Base-by-base conservation (phyloP, 352 stramenopile genomes). In the Phytophthora parvispora region DNA sequence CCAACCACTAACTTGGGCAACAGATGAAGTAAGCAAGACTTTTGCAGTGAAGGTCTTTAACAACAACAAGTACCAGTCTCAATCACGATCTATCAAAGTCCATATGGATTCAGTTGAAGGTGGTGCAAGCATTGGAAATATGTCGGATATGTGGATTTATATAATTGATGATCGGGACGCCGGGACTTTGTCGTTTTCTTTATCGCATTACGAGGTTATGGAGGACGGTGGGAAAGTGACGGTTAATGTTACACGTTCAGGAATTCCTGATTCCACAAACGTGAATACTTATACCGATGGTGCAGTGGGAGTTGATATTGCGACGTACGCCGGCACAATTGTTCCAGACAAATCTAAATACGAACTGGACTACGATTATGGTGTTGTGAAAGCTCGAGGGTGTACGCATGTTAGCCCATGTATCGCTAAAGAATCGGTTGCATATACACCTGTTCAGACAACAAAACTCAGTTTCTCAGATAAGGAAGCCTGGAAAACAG, bases 131-230 rank as follows among this genome's bases (percentile, higher is more conserved):
- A 92, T 92, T 47, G 82, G 81, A 16, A 2, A 65, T 4, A 62
- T 77, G 50, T 56, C 54, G 2, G 74, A 88, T 20, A 83, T 87
- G 51, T 89, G 78, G 82, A 77, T 94, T 13, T 92, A 91, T 48
- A 86, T 94, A 29, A 72, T 94, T 45, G 86, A 94, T 45, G 86
- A 94, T 62, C 83, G 86, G 31, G 86, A 94, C 59, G 84, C 84
- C 28, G 86, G 86, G 15, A 92, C 86, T 20, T 52, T 94, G 0
- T 91, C 84, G 16, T 94, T 94, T 49, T 63, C 67, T 9, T 28
- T 75, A 15, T 67, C 76, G 2, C 74, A 80, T 47, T 94, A 94
- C 61, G 68, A 86, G n/a, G 84, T 94, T 5, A 34, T 84, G 2
- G 86, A 94, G 51, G 88, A 83, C n/a, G 73, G 48, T 5, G 60